Percentiles rank a stretch among this genome's conserved stretches.
phyloP scores from a whole-genome alignment of 2,329 filamentous ascomycete genomes.

The Phialophora verrucosa region DNA sequence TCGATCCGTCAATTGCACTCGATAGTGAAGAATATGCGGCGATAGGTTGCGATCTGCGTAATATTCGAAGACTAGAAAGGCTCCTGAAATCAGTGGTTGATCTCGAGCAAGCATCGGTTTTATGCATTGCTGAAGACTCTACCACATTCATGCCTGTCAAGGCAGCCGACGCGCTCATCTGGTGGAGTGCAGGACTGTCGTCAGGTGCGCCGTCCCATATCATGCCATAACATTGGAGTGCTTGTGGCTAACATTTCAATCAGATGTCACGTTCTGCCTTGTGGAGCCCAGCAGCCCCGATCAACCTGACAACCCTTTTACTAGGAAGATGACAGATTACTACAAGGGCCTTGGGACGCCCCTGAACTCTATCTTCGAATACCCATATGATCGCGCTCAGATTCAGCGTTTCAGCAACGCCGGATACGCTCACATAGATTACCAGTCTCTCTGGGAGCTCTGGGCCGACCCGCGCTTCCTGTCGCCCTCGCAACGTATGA shows the following conservation, averaged over 20 bases:
- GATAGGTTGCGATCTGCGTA: conserved; percentile 56
- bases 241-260: background rate
- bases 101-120: conserved; percentile 64
- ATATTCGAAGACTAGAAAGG: conserved; percentile 65
- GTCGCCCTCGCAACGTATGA: conserved; percentile 61
- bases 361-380: conserved; percentile 59
- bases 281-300: conserved; percentile 85
- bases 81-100: conserved; percentile 65
- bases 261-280: conserved; percentile 76
- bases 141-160: conserved; percentile 84
- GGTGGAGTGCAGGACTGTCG: conserved; percentile 73
- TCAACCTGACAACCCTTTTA: conserved; percentile 79
- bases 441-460: conserved; percentile 77
- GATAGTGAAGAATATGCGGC: conserved; percentile 38
- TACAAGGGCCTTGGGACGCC: conserved; percentile 37
- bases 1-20: conserved; percentile 13
- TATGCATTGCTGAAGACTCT: conserved; percentile 89
- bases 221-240: background rate
- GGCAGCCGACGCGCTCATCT: conserved; percentile 75
- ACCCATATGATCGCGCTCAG: conserved; percentile 70
- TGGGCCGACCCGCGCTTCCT: conserved; percentile 77
- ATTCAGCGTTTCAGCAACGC: conserved; percentile 67
- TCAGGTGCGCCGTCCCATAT: conserved; percentile 59
- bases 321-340: conserved; percentile 37
- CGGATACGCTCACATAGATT: conserved; percentile 69